A percentile compares a stretch with the other conserved stretches of the same genome.
Conservation (phyloP, 2,329 filamentous ascomycete species). For the Diplodia sapinea region DNA sequence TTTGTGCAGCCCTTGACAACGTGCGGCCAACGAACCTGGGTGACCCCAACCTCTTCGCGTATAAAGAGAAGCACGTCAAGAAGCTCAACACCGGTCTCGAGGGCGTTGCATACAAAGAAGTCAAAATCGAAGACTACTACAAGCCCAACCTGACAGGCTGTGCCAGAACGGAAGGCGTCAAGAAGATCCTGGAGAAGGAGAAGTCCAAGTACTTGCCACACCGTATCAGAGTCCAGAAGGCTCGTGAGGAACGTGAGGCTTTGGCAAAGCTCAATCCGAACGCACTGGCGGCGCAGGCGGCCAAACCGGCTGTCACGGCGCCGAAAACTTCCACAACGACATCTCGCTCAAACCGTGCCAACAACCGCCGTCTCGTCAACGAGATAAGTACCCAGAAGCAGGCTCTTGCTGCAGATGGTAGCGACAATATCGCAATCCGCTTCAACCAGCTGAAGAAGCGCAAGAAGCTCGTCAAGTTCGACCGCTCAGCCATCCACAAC, state of each 20-base stretch:
- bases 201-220: constrained; percentile 98
- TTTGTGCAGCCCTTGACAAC: constrained; percentile 59
- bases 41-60: constrained; percentile 68
- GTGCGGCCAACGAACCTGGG: constrained; percentile 57
- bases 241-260: constrained; percentile 89
- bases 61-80: constrained; percentile 75
- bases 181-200: constrained; percentile 95
- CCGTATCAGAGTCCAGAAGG: constrained; percentile 93
- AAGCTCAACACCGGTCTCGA: constrained; percentile 64
- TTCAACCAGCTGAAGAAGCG: constrained; percentile 99
- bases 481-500: constrained; percentile 95
- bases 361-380: constrained; percentile 91
- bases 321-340: constrained; percentile 83
- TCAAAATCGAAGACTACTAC: constrained; percentile 72
- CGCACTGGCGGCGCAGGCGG: constrained; percentile 68
- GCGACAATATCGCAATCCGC: constrained; percentile 86
- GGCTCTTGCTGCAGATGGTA: constrained; percentile 61
- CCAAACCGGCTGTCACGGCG: constrained; percentile 70
- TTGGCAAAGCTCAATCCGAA: constrained; percentile 64
- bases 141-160: constrained; percentile 84
- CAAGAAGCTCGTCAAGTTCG: constrained; percentile 99
- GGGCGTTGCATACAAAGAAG: constrained; percentile 59
- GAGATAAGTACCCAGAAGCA: constrained; percentile 96
- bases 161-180: constrained; percentile 89
- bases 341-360: constrained; percentile 91